A percentile compares a stretch with the other conserved stretches of the same genome.
These are phyloP conservation scores for Pseudomonodictys pantanalensis DNA, from an alignment of 495 filamentous ascomycete genomes.

Conservation along the genomic window DNA sequence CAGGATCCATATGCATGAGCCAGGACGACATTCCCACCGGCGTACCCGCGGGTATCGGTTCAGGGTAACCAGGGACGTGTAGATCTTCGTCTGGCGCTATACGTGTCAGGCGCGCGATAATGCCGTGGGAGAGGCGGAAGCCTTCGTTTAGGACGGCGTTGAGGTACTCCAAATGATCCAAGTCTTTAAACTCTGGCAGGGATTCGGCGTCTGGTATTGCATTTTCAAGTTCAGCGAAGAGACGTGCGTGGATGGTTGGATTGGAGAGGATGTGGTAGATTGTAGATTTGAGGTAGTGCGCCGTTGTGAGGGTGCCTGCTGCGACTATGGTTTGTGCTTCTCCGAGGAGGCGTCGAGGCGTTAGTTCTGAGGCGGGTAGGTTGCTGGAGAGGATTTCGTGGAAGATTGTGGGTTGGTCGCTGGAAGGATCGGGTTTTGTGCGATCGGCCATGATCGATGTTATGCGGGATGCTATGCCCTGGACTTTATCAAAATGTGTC, in stretches of 20 bases:
- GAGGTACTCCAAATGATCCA: constrained; percentile 7
- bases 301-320: constrained; percentile 42
- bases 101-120: neutral
- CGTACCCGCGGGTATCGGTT: constrained; percentile 1
- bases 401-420: constrained; percentile 1
- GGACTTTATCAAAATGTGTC: neutral
- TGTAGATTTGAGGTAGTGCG: constrained; percentile 29
- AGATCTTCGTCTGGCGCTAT: neutral
- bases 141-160: constrained; percentile 18
- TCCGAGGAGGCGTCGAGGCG: constrained; percentile 30
- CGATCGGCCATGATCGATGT: neutral
- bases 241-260: constrained; percentile 2
- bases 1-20: neutral
- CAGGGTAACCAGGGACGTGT: neutral
- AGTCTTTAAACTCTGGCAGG: neutral
- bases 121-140: constrained; percentile 4
- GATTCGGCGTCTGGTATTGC: constrained; percentile 9
- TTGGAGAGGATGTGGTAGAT: constrained; percentile 38
- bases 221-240: neutral
- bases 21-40: constrained; percentile 1
- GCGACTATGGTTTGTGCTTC: constrained; percentile 34
- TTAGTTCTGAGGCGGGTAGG: constrained; percentile 1
- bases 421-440: neutral
- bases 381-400: constrained; percentile 6
- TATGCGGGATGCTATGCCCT: neutral